These are phyloP conservation scores for Paxillus involutus DNA, from an alignment of 768 basidiomycete genomes.

Conservation along the genomic window DNA sequence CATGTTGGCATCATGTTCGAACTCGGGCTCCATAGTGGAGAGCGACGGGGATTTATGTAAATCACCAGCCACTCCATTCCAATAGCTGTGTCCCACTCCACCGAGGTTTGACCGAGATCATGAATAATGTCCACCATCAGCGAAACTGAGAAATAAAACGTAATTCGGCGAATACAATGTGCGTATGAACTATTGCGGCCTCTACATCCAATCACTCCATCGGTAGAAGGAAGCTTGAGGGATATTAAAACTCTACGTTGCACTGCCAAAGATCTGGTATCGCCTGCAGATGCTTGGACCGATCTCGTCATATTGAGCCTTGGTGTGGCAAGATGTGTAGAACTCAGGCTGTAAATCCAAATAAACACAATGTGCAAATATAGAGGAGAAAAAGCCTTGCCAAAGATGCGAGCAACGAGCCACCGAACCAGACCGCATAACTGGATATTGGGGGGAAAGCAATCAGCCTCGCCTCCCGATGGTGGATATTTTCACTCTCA, in stretches of 20 bases:
- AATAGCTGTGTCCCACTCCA: not conserved
- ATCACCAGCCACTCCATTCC: not conserved
- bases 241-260: conserved; percentile 46
- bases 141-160: not conserved
- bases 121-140: no score
- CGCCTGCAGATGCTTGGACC: conserved; percentile 90
- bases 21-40: conserved; percentile 13
- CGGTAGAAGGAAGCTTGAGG: not conserved
- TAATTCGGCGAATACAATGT: not conserved
- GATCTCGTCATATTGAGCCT: conserved; percentile 92
- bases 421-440: conserved; percentile 98
- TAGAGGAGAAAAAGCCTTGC: conserved; percentile 43
- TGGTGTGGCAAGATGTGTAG: conserved; percentile 90
- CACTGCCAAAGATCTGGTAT: conserved; percentile 92
- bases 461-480: conserved; percentile 3
- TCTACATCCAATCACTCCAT: not conserved
- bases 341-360: conserved; percentile 74
- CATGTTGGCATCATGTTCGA: not conserved
- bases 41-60: not conserved
- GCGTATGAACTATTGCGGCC: not conserved
- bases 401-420: conserved; percentile 89
- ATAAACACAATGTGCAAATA: conserved; percentile 1
- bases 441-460: conserved; percentile 32
- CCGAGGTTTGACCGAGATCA: not conserved
- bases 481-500: conserved; percentile 31